These are phyloP conservation scores for Kodamaea hsintzibuensis DNA, from an alignment of 805 yeast species.

Conservation along the genomic window DNA sequence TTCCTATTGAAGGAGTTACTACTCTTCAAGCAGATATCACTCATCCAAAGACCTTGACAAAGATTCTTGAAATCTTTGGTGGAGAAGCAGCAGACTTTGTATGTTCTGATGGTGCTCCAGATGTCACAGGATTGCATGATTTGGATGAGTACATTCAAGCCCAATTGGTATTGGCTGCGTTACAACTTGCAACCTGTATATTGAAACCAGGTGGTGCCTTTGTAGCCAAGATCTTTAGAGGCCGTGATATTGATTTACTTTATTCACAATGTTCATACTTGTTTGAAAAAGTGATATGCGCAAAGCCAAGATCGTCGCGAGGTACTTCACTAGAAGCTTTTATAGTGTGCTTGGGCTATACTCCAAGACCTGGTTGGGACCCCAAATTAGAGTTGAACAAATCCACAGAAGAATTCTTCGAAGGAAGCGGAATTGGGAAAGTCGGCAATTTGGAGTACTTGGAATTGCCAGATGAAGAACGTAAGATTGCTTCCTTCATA, in stretches of 20 bases:
- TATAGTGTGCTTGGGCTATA: constrained; percentile 86
- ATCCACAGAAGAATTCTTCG: constrained; percentile 83
- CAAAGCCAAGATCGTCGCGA: constrained; percentile 93
- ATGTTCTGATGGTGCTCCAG: constrained; percentile 98
- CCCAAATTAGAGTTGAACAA: constrained; percentile 58
- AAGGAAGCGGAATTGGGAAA: constrained; percentile 59
- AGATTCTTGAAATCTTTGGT: constrained; percentile 77
- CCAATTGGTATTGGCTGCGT: constrained; percentile 85
- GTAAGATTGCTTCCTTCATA: constrained; percentile 84
- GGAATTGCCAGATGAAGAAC: constrained; percentile 57
- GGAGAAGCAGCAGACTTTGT: constrained; percentile 95
- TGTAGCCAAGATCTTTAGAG: constrained; percentile 95
- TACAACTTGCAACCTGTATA: constrained; percentile 87
- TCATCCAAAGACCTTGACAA: constrained; percentile 83
- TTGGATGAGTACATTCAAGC: constrained; percentile 97
- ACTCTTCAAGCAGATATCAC: constrained; percentile 96
- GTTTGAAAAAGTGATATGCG: constrained; percentile 87
- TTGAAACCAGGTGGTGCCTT: constrained; percentile 88
- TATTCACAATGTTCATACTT: constrained; percentile 89
- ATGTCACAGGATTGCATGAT: constrained; percentile 96
- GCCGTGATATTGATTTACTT: constrained; percentile 90
- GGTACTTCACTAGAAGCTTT: constrained; percentile 94
- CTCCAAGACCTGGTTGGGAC: constrained; percentile 80
- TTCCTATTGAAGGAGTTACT: constrained; percentile 89
- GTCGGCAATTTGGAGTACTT: constrained; percentile 48